These are phyloP conservation scores for Scheffersomyces spartinae DNA, from an alignment of 805 yeast genomes.

Conservation along the genomic window DNA sequence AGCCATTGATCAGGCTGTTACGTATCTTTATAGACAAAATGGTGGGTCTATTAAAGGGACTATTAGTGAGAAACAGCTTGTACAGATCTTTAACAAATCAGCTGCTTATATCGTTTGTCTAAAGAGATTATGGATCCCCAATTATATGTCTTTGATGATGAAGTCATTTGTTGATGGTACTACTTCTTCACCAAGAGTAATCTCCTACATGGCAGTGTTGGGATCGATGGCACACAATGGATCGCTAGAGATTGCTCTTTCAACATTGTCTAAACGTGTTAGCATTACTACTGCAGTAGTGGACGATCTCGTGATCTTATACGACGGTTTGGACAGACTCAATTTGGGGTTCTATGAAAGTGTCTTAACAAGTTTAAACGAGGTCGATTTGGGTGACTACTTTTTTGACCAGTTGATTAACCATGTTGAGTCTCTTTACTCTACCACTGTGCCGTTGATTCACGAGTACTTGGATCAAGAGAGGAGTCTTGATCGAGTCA, in stretches of 20 bases:
- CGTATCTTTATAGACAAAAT: too few relatives aligned
- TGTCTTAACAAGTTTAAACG: background rate
- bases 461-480: slow-evolving; percentile 25
- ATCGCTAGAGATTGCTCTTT: background rate
- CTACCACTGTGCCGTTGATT: slow-evolving; percentile 14
- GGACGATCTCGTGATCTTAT: background rate
- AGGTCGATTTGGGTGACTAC: slow-evolving; percentile 9
- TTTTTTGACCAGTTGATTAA: slow-evolving; percentile 11
- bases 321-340: background rate
- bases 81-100: background rate
- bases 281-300: background rate
- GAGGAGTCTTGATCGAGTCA: slow-evolving; percentile 13
- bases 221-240: background rate
- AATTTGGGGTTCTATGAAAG: background rate
- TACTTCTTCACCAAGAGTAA: background rate
- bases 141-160: background rate
- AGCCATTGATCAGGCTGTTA: slow-evolving; percentile 10
- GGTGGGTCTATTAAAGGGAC: too few relatives aligned
- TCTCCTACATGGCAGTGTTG: background rate
- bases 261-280: background rate
- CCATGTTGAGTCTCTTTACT: slow-evolving; percentile 18
- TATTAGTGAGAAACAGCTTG: too few relatives aligned
- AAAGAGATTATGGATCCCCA: background rate
- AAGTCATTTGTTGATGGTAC: background rate
- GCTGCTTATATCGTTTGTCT: background rate